Base-by-base conservation (phyloP, 768 basidiomycete species). In the Phlegmacium glaucopus region DNA sequence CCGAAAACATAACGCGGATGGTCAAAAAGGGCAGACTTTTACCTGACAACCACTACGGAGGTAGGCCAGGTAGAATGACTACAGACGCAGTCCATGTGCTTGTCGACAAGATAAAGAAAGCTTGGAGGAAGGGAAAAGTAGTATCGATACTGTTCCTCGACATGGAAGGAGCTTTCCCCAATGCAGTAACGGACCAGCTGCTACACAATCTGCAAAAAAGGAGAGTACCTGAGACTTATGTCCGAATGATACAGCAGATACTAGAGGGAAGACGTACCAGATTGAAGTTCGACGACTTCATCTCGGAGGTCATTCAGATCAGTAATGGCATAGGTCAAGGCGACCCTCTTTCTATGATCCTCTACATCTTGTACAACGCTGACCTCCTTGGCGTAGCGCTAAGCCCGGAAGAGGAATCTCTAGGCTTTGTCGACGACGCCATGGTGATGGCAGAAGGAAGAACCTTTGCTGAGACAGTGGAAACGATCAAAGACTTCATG, bases 241-340 rank as follows among this genome's bases (percentile, higher is more conserved):
- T 45, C 4, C n/a, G 22, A 7, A 34, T 48, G 0, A 38, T 45
- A 7, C 10, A 38, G 25, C 22, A 12, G 1, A 29, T 42, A 38
- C 51, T 53, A 2, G 2, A 18, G 15, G 27, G 32, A 1, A 8
- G 44, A 4, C 28, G n/a, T 9, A 53, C 48, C 7, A 36, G 17
- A 9, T 40, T 53, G 3, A 44, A 16, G 8, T 56, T 56, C n/a
- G 52, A 56, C 15, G 52, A 56, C 32, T 56, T 40, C 28, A 28
- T 26, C 7, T 56, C 55, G 3, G 43, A 37, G 4, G 26, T 39
- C 1, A 49, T 50, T 7, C 27, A 15, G 10, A 38, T 51, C 3
- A 10, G 25, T 6, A 47, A 53, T 18, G 52, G 52, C 12, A 39
- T 53, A 22, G 45, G 45, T 6, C 54, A 56, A 50, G 54, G 54